Evolutionary conservation across 345 rosid genomes (phyloP), one percentile per base, ranked within the genome.

Genomic region (Lumnitzera littorea): DNA sequence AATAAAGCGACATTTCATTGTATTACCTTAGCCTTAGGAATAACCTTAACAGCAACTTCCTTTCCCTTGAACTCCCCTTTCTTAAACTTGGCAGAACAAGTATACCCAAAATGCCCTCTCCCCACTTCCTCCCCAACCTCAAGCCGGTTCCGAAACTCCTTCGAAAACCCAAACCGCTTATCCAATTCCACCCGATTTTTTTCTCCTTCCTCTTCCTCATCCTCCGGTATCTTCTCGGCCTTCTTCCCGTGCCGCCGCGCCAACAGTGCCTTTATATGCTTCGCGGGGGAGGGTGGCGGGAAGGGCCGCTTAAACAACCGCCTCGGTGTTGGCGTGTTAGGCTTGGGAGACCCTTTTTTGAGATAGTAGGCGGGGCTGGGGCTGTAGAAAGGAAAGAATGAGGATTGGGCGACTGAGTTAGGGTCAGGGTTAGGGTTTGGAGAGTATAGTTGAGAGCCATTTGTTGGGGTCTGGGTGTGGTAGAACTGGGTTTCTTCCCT

Each of bases 61-160:
- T 79, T 89, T 53, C 88, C 97, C 65, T 91, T 88, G 52, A 75
- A 74, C 63, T 83, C 94, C 55, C 99, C 97, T 72, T 88, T 91
- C 82, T 84, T 95, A 74, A 80, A 91, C 78, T 62, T 87, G 16
- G 96, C 99, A 66, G 88, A 82, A 64, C 99, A 91, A 67, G 99
- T 91, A 60, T 84, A 91, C 58, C 99, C 99, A 72, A 86, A 91
- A 83, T 95, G 99, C 31, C 99, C 99, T 70, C 99, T 65, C 53
- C 99, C 99, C 52, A 91, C 91, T 69, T 91, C 99, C 36, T 83
- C 88, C 29, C 92, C 95, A 11, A 91, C 55, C 58, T 91, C 99
- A 54, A 84, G 56, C 64, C 62, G 79, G 62, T 82, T 84, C 36
- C 61, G 73, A 55, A 95, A 67, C 64, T 91, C 90, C 64, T 81